phyloP scores from a whole-genome alignment of 805 yeast genomes.

The Alloascoidea hylecoeti region DNA sequence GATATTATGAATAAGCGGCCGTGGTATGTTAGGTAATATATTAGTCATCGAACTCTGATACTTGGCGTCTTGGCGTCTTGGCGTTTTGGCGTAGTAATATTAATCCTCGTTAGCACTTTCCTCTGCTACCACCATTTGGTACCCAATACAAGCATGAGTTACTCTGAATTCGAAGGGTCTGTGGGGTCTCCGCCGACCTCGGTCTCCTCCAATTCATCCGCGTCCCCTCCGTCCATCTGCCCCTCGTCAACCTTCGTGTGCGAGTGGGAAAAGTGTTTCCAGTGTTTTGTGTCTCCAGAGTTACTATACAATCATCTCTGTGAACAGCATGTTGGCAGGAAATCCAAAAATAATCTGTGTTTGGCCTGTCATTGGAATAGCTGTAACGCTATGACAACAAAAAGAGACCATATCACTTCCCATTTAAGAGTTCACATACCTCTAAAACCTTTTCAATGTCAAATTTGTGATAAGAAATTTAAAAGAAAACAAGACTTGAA shows the following conservation, averaged over 20 bases:
- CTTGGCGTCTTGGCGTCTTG: constrained; percentile 1
- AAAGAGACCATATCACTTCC: constrained; percentile 92
- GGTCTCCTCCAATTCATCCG: not conserved
- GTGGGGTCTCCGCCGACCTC: constrained; percentile 1
- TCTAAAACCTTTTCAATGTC: constrained; percentile 77
- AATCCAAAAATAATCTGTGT: constrained; percentile 66
- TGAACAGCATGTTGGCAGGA: constrained; percentile 84
- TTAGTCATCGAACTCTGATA: no score
- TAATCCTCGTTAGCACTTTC: no score
- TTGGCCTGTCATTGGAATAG: constrained; percentile 76
- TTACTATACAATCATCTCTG: constrained; percentile 75
- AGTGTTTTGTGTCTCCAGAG: constrained; percentile 51
- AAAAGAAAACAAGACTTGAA: constrained; percentile 96
- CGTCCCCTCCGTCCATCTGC: not conserved
- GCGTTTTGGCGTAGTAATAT: no score
- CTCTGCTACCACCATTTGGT: no score
- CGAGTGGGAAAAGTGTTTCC: constrained; percentile 59
- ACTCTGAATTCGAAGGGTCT: not conserved
- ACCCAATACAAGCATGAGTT: no score
- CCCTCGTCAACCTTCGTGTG: no score
- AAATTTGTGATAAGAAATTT: constrained; percentile 65
- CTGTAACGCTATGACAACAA: constrained; percentile 67
- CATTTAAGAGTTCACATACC: constrained; percentile 94
- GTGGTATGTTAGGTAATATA: no score
- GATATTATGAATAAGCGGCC: no score